Evolutionary conservation across 345 rosid species (phyloP), one percentile per base, ranked within the genome.

Genomic region (Mallotus nudiflorus): DNA sequence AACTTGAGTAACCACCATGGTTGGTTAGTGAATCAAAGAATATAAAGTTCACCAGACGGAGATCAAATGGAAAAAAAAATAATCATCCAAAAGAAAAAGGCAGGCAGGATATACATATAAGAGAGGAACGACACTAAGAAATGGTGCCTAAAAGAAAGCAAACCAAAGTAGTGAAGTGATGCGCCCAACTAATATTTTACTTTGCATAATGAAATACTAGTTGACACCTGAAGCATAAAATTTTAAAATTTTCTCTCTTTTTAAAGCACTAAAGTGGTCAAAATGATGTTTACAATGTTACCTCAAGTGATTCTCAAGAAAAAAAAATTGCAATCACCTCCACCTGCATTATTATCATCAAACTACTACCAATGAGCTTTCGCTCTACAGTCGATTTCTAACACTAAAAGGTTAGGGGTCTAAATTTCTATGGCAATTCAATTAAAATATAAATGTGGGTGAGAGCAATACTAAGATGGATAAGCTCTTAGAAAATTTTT

Each of bases 71-170:
- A 18, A 27, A 3, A n/a, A 22, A n/a, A 20, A 45, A 22, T 19
- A n/a, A n/a, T n/a, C 42, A 16, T 6, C 5, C 29, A 54, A 6
- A 40, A 12, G n/a, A n/a, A n/a, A n/a, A 42, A 4, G n/a, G n/a
- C n/a, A n/a, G n/a, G n/a, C n/a, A n/a, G n/a, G n/a, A n/a, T n/a
- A n/a, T n/a, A n/a, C n/a, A n/a, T n/a, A n/a, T n/a, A n/a, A n/a
- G 65, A n/a, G 25, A 28, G 13, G 12, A 46, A 28, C 18, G 27
- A 61, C 46, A n/a, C n/a, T n/a, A n/a, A n/a, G n/a, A n/a, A n/a
- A n/a, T n/a, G n/a, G n/a, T 70, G 79, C 70, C 67, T 59, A 55
- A 40, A 66, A 68, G 67, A 72, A 75, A 60, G 68, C 44, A 16
- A 66, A 68, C 62, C 71, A 72, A 70, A 70, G 82, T 62, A 59